Conservation (phyloP, 192 early-diverging fungal genomes). For the Gonapodya sp. region DNA sequence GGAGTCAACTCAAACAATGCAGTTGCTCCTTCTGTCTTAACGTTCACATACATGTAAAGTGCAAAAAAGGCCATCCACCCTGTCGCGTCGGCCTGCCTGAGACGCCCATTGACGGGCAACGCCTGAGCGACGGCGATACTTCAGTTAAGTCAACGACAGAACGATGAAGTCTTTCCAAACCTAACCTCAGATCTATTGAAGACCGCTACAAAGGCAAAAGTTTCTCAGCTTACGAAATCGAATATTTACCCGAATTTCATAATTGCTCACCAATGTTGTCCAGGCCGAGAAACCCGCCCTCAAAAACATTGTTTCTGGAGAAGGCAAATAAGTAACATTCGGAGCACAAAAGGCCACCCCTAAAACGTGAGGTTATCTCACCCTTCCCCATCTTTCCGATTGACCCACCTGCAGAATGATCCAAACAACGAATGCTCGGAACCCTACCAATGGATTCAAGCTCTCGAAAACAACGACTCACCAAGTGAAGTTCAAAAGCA, state of each 20-base stretch:
- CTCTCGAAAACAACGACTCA: too few relatives aligned
- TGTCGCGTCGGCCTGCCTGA: conserved; percentile 42
- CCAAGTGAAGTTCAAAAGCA: conserved; percentile 28
- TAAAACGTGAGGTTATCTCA: not conserved
- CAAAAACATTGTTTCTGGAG: conserved; percentile 40
- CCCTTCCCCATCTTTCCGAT: conserved; percentile 31
- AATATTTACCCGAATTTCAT: too few relatives aligned
- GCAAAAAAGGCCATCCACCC: conserved; percentile 42
- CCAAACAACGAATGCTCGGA: conserved; percentile 10
- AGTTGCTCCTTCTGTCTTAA: too few relatives aligned
- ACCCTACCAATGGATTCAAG: not conserved
- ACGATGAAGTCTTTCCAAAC: not conserved
- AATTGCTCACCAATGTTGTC: conserved; percentile 48
- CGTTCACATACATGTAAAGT: conserved; percentile 16
- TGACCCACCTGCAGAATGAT: too few relatives aligned
- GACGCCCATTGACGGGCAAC: conserved; percentile 26
- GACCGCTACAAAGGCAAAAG: too few relatives aligned
- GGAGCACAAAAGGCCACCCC: not conserved
- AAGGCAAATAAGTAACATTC: not conserved
- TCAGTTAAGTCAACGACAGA: not conserved
- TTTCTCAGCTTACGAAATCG: too few relatives aligned
- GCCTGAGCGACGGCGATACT: not conserved
- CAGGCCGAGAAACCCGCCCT: conserved; percentile 42
- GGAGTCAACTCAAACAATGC: not conserved
- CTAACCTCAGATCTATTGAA: conserved; percentile 41